A percentile compares a stretch with the other conserved stretches of the same genome.
These are phyloP conservation scores for Parastagonospora avenae DNA, from an alignment of 2,329 filamentous ascomycete genomes.

Conservation along the genomic window DNA sequence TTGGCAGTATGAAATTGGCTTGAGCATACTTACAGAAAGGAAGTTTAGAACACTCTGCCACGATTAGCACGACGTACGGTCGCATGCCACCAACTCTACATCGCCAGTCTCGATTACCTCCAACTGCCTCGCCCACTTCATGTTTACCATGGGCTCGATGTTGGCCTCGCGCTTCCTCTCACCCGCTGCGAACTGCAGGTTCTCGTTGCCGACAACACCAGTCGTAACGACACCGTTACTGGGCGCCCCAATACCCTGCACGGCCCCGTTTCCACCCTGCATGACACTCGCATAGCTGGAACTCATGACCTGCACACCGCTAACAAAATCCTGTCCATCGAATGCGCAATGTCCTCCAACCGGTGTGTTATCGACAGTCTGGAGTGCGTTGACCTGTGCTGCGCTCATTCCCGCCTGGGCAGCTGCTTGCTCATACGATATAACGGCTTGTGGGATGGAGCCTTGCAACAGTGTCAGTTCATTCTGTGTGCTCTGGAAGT, in stretches of 20 bases:
- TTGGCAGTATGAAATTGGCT: neutral
- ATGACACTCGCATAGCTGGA: conserved; percentile 60
- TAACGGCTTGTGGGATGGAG: conserved; percentile 57
- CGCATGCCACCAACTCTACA: conserved; percentile 27
- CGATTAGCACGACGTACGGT: conserved; percentile 28
- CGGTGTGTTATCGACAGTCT: conserved; percentile 64
- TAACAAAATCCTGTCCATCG: conserved; percentile 59
- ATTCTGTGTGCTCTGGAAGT: conserved; percentile 61
- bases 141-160: conserved; percentile 32
- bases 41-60: neutral
- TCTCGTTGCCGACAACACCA: conserved; percentile 57
- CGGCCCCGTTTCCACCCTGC: conserved; percentile 57
- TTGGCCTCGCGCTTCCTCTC: conserved; percentile 29
- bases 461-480: conserved; percentile 58
- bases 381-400: conserved; percentile 55
- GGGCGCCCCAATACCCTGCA: conserved; percentile 53
- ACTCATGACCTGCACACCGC: conserved; percentile 63
- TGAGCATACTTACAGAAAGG: neutral
- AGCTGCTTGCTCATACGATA: conserved; percentile 58
- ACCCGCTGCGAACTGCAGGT: conserved; percentile 46
- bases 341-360: conserved; percentile 64
- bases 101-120: conserved; percentile 27
- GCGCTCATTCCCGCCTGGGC: conserved; percentile 50
- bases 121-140: conserved; percentile 31
- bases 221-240: conserved; percentile 54